Conservation (phyloP, 495 filamentous ascomycete genomes). For the Opeltia flavorubescens region DNA sequence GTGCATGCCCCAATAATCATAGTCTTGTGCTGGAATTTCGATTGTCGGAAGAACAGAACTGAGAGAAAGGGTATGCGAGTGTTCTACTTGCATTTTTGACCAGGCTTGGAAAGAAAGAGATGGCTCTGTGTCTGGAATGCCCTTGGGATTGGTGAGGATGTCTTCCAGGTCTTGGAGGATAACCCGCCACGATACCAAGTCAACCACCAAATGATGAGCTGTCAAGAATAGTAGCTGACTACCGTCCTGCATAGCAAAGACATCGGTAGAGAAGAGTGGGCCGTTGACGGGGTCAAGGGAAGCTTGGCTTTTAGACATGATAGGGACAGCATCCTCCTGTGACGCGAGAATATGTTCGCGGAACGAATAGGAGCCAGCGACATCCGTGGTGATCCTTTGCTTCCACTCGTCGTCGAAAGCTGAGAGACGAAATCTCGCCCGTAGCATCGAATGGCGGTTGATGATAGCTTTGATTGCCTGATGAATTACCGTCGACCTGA, state of each 20-base stretch:
- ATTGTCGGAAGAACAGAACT: conserved; percentile 19
- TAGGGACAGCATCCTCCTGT: conserved; percentile 16
- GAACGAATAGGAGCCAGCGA: conserved; percentile 26
- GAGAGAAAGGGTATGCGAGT: conserved; percentile 17
- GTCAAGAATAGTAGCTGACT: conserved; percentile 45
- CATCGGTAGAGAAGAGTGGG: conserved; percentile 29
- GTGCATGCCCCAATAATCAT: conserved; percentile 40
- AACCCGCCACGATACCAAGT: conserved; percentile 57
- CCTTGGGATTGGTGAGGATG: conserved; percentile 33
- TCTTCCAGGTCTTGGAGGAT: conserved; percentile 56
- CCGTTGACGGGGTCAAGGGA: conserved; percentile 30
- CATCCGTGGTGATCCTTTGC: conserved; percentile 26
- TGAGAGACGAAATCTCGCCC: conserved; percentile 41
- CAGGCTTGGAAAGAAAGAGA: conserved; percentile 52
- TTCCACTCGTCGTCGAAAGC: conserved; percentile 16
- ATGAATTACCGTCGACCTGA: conserved; percentile 32
- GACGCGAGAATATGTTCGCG: conserved; percentile 12
- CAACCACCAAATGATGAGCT: conserved; percentile 55
- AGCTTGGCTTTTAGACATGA: conserved; percentile 25
- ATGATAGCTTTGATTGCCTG: conserved; percentile 45
- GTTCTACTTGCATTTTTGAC: conserved; percentile 35
- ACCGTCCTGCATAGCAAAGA: conserved; percentile 33
- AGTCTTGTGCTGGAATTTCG: conserved; percentile 20
- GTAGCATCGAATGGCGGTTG: conserved; percentile 57
- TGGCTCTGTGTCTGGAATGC: conserved; percentile 17